A percentile compares a stretch with the other conserved stretches of the same genome.
These are phyloP conservation scores for Teratosphaeria viscida DNA, from an alignment of 2,329 filamentous ascomycete species.

Conservation along the genomic window DNA sequence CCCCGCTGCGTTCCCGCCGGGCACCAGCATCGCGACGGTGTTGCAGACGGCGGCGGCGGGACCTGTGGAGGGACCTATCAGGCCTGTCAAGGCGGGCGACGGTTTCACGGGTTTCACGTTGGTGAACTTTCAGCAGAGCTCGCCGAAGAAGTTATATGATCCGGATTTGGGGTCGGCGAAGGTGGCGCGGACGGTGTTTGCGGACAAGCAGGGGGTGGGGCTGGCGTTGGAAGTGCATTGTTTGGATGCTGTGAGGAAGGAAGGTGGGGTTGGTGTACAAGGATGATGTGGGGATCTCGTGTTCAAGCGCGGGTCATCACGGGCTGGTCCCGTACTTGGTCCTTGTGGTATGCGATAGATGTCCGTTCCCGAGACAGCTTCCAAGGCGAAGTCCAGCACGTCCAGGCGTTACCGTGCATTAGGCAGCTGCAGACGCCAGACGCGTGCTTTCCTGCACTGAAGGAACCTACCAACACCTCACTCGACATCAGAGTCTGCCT, in stretches of 20 bases:
- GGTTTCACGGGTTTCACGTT: constrained; percentile 20
- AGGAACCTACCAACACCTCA: not conserved
- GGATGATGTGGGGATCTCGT: not conserved
- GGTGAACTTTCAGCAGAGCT: constrained; percentile 13
- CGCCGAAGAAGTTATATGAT: constrained; percentile 13
- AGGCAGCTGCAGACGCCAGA: not conserved
- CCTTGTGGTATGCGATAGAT: not conserved
- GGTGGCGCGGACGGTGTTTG: constrained; percentile 15
- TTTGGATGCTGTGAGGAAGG: constrained; percentile 1
- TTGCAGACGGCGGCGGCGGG: not conserved
- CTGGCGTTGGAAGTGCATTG: constrained; percentile 14
- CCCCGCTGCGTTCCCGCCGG: not conserved
- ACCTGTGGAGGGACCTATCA: constrained; percentile 3
- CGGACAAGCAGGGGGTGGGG: constrained; percentile 8
- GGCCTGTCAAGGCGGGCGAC: constrained; percentile 13
- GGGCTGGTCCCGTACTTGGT: not conserved
- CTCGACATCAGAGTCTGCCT: not conserved
- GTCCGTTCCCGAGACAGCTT: not conserved
- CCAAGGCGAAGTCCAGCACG: not conserved
- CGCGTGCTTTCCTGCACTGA: not conserved
- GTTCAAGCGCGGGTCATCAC: not conserved
- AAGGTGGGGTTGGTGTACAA: not conserved
- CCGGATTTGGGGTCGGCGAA: constrained; percentile 16
- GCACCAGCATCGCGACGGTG: not conserved
- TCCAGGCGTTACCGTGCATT: not conserved